Percentiles rank a stretch among this genome's conserved stretches.
These are phyloP conservation scores for Vairimorpha apis DNA, from an alignment of 371 early-diverging fungal genomes.

Conservation along the genomic window DNA sequence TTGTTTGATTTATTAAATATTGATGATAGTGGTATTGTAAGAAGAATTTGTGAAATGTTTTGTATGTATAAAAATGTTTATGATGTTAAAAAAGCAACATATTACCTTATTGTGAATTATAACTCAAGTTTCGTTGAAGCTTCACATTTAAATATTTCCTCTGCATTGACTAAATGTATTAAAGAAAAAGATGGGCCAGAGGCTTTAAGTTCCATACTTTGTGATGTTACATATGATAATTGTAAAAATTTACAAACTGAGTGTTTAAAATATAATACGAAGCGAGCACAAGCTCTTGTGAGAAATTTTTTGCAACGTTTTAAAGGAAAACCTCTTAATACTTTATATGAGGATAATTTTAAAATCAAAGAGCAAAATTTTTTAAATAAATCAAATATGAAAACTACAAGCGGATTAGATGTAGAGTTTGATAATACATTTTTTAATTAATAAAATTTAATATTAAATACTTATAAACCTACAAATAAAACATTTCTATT, in stretches of 20 bases:
- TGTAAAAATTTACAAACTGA: constrained; percentile 21
- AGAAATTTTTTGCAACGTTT: constrained; percentile 35
- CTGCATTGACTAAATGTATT: constrained; percentile 42
- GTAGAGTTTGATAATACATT: constrained; percentile 30
- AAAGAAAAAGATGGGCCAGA: constrained; percentile 35
- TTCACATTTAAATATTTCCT: constrained; percentile 31
- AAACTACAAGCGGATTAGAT: constrained; percentile 10
- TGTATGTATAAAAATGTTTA: constrained; percentile 6
- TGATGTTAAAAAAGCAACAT: constrained; percentile 43
- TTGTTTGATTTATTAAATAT: constrained; percentile 47
- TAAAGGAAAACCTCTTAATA: constrained; percentile 47
- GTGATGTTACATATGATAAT: constrained; percentile 24
- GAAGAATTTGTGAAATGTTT: constrained; percentile 39
- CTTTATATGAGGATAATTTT: constrained; percentile 34
- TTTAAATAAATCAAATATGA: constrained; percentile 12
- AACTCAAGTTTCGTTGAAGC: constrained; percentile 34
- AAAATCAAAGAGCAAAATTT: constrained; percentile 51
- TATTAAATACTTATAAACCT: background rate
- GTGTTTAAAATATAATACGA: constrained; percentile 33
- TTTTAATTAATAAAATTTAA: constrained; percentile 1
- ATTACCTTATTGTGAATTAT: constrained; percentile 40
- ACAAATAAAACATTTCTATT: background rate
- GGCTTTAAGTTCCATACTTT: constrained; percentile 32
- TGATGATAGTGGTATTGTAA: constrained; percentile 41
- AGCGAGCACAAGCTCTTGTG: constrained; percentile 36